Conservation (phyloP, 805 yeast genomes). For the Saccharomycopsis fodiens region DNA sequence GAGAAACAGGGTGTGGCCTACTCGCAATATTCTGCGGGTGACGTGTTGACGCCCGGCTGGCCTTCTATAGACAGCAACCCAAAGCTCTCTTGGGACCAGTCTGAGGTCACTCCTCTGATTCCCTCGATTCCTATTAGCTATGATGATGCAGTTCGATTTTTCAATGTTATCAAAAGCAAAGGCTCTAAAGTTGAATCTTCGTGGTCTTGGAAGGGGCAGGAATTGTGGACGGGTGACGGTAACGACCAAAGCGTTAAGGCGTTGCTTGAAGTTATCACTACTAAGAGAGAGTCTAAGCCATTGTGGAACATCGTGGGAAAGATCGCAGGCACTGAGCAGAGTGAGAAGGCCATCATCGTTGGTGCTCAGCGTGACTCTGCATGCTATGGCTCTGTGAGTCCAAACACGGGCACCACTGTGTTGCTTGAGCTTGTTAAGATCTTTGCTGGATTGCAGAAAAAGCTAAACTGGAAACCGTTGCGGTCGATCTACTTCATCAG, state of each 20-base stretch:
- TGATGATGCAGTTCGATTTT: slow-evolving; percentile 50
- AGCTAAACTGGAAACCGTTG: slow-evolving; percentile 73
- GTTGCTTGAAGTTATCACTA: slow-evolving; percentile 34
- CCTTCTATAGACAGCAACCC: slow-evolving; percentile 36
- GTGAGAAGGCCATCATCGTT: slow-evolving; percentile 60
- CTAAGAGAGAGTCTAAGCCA: slow-evolving; percentile 48
- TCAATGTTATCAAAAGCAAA: slow-evolving; percentile 29
- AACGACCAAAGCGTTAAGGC: slow-evolving; percentile 18
- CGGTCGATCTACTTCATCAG: slow-evolving; percentile 78
- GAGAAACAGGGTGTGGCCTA: slow-evolving; percentile 45
- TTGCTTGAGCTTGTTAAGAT: slow-evolving; percentile 64
- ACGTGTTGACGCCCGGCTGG: slow-evolving; percentile 75
- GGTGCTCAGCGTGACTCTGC: slow-evolving; percentile 80
- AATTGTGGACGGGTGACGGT: slow-evolving; percentile 36
- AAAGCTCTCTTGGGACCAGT: slow-evolving; percentile 36
- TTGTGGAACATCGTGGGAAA: slow-evolving; percentile 76
- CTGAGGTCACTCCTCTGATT: slow-evolving; percentile 54
- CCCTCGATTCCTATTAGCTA: slow-evolving; percentile 76
- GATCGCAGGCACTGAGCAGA: slow-evolving; percentile 74
- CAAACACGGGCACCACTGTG: slow-evolving; percentile 69
- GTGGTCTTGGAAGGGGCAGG: slow-evolving; percentile 29
- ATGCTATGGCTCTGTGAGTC: slow-evolving; percentile 64
- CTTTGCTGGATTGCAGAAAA: slow-evolving; percentile 54
- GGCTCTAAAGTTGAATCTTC: slow-evolving; percentile 31
- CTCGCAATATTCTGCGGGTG: slow-evolving; percentile 63